Conservation (phyloP, 2,329 filamentous ascomycete genomes). For the Colletotrichum tropicale region DNA sequence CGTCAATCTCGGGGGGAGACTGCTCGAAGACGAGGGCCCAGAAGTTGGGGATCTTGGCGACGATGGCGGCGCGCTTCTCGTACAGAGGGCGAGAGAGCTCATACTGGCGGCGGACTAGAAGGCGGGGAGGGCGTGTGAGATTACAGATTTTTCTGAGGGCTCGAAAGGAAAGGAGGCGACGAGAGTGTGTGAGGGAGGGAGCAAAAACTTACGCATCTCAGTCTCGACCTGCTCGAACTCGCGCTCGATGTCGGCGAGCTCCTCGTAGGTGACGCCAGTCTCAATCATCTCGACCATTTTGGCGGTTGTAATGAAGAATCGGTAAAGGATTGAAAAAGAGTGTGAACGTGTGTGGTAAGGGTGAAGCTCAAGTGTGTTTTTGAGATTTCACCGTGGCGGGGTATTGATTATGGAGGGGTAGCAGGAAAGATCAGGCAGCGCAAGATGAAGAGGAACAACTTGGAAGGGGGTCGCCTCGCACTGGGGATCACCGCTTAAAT, state of each 20-base stretch:
- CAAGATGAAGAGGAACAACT: conserved; percentile 23
- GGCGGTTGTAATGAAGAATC: background rate
- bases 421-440: background rate
- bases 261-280: conserved; percentile 68
- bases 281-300: conserved; percentile 37
- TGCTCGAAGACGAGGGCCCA: conserved; percentile 95
- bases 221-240: conserved; percentile 85
- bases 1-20: conserved; percentile 83
- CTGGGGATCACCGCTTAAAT: background rate
- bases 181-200: background rate
- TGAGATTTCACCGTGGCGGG: background rate
- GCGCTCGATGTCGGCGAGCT: conserved; percentile 79
- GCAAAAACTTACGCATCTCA: conserved; percentile 62
- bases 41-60: conserved; percentile 82
- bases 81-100: conserved; percentile 74
- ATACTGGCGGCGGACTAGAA: conserved; percentile 74
- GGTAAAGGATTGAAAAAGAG: background rate
- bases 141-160: background rate
- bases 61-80: conserved; percentile 72
- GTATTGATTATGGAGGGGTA: conserved; percentile 9
- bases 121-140: background rate
- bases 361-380: background rate
- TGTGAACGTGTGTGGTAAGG: background rate
- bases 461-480: conserved; percentile 19
- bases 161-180: background rate